Evolutionary conservation across 164 flowering plant species (phyloP).

Genomic region (Cinnamomum chago): DNA sequence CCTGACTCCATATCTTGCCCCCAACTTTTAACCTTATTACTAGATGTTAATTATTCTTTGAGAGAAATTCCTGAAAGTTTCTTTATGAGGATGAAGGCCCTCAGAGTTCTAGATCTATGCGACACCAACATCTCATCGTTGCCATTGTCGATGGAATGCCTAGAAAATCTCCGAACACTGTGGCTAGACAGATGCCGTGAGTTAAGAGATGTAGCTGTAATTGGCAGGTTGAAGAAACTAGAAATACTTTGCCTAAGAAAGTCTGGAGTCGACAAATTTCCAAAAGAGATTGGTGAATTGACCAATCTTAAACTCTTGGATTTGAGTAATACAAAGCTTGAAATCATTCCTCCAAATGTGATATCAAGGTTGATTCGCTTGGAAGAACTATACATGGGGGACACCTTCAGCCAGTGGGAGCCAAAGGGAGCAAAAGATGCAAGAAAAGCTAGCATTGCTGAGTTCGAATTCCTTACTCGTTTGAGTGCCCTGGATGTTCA

Average conservation of each 20-base stretch:
- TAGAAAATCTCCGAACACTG: conserved; percentile 11
- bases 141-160: conserved; percentile 6
- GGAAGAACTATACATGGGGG: conserved; percentile 2
- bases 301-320: conserved; percentile 3
- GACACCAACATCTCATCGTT: not conserved
- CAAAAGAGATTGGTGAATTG: not conserved
- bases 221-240: not conserved
- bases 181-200: not conserved
- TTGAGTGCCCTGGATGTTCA: not conserved
- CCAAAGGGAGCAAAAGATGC: not conserved
- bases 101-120: conserved; percentile 8
- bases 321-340: not conserved
- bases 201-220: not conserved
- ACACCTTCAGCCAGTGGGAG: conserved; percentile 3
- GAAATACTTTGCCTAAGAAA: not conserved
- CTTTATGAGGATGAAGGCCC: conserved; percentile 13
- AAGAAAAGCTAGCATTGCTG: conserved; percentile 1
- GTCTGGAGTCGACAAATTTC: not conserved
- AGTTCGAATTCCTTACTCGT: not conserved
- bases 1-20: conserved; percentile 6
- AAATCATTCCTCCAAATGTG: not conserved
- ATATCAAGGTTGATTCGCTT: conserved; percentile 4
- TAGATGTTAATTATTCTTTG: not conserved
- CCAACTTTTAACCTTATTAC: conserved; percentile 3
- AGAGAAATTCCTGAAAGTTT: not conserved